Base-by-base conservation (phyloP, 768 basidiomycete species). In the Lactarius indigo region DNA sequence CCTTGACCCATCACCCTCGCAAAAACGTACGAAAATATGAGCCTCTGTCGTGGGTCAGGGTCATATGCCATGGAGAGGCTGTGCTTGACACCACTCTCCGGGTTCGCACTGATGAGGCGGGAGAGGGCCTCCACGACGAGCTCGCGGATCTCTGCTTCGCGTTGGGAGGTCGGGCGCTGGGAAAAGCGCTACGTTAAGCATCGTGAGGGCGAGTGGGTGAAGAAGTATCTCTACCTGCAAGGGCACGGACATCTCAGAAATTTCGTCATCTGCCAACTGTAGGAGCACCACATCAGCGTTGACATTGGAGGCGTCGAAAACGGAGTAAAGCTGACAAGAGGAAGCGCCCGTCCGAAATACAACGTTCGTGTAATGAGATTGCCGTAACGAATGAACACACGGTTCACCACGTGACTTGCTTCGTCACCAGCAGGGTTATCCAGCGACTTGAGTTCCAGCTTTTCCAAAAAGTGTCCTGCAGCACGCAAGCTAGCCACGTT, bases 71-170 rank as follows among this genome's bases (percentile, higher is more conserved):
- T 80, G 5, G 87, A 79, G 26, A 96, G 84, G 72, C 90, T 94
- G 74, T 96, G 92, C 75, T 94, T 94, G 73, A 96, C 87, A 6
- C 92, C 94, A 71, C 86, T 89, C 73, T 95, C 92, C 18, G 91
- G 87, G 73, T 96, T 96, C 15, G 92, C 85, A 39, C 83, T 85
- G 63, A 96, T 87, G 7, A 96, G 80, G 68, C 94, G 88, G 1
- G 93, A 85, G 8, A 96, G 83, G 1, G 90, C 92, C 6, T 86
- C 83, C 65, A 96, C 90, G 52, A 92, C 87, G 18, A 92, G 78
- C 65, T 92, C 89, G 17, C 89, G 85, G 47, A 92, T 77, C 64
- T 89, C 87, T 1, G 71, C 70, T 23, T 76, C 75, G 39, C 73
- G 65, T 68, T 77, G 69, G 37, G 67, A 41, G 5, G 56, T 23